Evolutionary conservation across 352 stramenopile genomes (phyloP), one percentile per base, ranked within the genome.

Genomic region (Blastocystis sp.): DNA sequence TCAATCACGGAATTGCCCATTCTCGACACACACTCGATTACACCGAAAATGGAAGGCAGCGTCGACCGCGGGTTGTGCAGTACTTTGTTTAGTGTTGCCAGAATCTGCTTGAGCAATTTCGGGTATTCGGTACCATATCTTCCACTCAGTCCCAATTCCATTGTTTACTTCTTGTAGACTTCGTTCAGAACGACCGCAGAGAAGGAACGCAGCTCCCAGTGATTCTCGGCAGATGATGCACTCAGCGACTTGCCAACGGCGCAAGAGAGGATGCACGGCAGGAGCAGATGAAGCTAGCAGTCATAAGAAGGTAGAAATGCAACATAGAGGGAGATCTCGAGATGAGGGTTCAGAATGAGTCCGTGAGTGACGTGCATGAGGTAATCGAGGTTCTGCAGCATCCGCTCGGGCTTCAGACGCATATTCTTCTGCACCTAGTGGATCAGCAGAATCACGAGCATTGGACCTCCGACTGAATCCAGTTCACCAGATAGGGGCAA

Each of bases 281-380:
- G 11, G 52, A 81, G 48, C 7, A 81, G 43, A 42, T 81, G 71
- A 9, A 81, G 59, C 71, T 81, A 38, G 4, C 17, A 7, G 38
- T 64, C 10, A 81, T n/a, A 66, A 40, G 54, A 14, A 60, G 21
- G 48, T 42, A 43, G 11, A 42, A 24, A 11, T n/a, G 24, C 19
- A 19, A 81, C 71, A 60, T 81, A 81, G 71, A 57, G 43, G 24
- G 66, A 45, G 3, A 59, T 81, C 21, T 81, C 28, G 3, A 81
- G 71, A 42, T 81, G 71, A 17, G 10, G 38, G 54, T 81, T 81
- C 19, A 81, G 48, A 11, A 81, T 4, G 10, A 81, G 71, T 66
- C 71, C 66, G 59, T 81, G 71, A 7, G 52, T 81, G 19, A 81
- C 43, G 24, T 81, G 71, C 40, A 81, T 81, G 42, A 81, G 24